Base-by-base conservation (phyloP, 495 filamentous ascomycete species). In the Penicillium canariense region DNA sequence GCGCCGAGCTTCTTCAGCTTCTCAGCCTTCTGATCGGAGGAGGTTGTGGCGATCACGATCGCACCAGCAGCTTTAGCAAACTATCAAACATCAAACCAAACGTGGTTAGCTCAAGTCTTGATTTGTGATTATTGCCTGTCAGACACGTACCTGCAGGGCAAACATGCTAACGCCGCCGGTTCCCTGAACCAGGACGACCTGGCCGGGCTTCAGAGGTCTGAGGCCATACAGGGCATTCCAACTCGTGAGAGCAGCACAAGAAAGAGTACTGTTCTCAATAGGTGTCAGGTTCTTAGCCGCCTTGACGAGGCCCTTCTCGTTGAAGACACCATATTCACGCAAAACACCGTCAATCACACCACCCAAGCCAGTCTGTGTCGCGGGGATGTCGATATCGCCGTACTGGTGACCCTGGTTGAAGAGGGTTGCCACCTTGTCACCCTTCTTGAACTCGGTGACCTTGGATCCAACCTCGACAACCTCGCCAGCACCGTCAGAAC, bases 1-100 rank as follows among this genome's bases (percentile, higher is more conserved):
- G 88, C 89, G 46, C 88, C 89, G 9, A 91, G 77, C 55, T 85
- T 70, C 72, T 86, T 89, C 49, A 92, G 71, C 23, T 72, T 72
- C 38, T 87, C 77, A 12, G 66, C 84, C 74, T 94, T 94, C 18
- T 74, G 69, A 0, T 76, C 74, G 2, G 82, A 84, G 0, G 86
- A 90, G 0, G 90, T 94, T 0, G 90, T 94, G 0, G 88, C 83
- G 52, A 96, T 93, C 27, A 94, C 87, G 6, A 58, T 84, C 4
- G 90, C 90, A 34, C 90, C 89, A 10, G 86, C 87, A 0, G 88
- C 88, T 70, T 90, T 93, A 40, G 90, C 90, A 59, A 94, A 93
- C 80, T 91, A 67, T 52, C 0, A 32, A 10, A 15, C 10, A 38
- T 52, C 0, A 32, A 10, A 15, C 10, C 26, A 20, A 10, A 32